Conservation (phyloP, 257 asterid genomes). For the Solanum pimpinellifolium region DNA sequence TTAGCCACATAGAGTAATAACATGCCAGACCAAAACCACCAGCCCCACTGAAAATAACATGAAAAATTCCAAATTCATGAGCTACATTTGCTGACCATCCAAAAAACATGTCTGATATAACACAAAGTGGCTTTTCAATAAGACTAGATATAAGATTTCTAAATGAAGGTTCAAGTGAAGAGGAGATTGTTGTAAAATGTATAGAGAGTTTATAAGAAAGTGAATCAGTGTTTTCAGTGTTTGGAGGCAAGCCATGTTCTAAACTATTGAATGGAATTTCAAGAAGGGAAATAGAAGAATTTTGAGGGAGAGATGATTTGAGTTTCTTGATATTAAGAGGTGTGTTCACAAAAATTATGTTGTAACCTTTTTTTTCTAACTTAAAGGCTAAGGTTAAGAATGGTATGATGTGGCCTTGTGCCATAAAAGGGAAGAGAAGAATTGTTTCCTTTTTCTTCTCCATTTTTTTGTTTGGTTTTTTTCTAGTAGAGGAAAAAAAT, state of each 20-base stretch:
- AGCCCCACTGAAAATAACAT: conserved; percentile 17
- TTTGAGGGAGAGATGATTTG: conserved; percentile 9
- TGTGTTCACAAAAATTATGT: conserved; percentile 15
- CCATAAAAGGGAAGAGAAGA: conserved; percentile 12
- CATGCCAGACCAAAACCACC: conserved; percentile 27
- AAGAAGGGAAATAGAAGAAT: conserved; percentile 15
- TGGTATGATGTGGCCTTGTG: conserved; percentile 17
- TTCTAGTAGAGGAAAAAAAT: not conserved
- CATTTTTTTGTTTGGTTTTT: not conserved
- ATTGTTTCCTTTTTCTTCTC: not conserved
- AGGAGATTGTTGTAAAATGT: conserved; percentile 23
- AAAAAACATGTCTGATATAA: conserved; percentile 28
- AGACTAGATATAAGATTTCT: conserved; percentile 14
- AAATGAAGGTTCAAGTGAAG: conserved; percentile 18
- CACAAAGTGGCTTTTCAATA: conserved; percentile 7
- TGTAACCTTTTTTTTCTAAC: not conserved
- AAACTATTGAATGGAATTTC: conserved; percentile 40
- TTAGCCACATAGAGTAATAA: conserved; percentile 8
- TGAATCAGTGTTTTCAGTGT: conserved; percentile 31
- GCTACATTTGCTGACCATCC: conserved; percentile 28
- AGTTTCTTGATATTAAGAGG: conserved; percentile 40
- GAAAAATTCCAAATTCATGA: conserved; percentile 9
- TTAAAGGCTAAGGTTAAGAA: conserved; percentile 8
- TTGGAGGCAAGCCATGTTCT: conserved; percentile 47
- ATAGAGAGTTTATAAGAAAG: conserved; percentile 25